Evolutionary conservation across 805 yeast genomes (phyloP).

Genomic region (Yamadazyma sp.): DNA sequence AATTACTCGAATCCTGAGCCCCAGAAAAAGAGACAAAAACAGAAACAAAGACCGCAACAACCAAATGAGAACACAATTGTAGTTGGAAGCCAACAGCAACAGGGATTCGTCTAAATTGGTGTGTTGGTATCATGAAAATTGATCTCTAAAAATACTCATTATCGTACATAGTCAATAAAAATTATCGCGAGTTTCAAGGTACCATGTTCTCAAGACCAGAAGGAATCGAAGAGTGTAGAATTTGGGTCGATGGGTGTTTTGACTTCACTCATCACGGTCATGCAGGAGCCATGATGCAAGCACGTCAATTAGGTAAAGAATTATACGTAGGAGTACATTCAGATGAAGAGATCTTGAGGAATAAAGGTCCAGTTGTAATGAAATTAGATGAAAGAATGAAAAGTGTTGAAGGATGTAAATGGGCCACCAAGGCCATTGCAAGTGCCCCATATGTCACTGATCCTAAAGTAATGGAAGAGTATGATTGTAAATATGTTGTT

Average conservation of each 20-base stretch:
- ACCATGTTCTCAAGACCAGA: constrained; percentile 40
- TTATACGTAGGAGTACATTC: constrained; percentile 87
- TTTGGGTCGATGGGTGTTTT: constrained; percentile 98
- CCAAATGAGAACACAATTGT: constrained; percentile 8
- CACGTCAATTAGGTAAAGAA: constrained; percentile 75
- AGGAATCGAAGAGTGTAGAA: constrained; percentile 46
- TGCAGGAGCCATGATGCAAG: constrained; percentile 95
- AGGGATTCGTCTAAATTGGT: constrained; percentile 15
- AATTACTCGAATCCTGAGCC: constrained; percentile 10
- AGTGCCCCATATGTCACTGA: constrained; percentile 93
- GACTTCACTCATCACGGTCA: constrained; percentile 98
- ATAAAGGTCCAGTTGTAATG: constrained; percentile 97
- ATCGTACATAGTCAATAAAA: neutral
- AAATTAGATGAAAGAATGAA: constrained; percentile 66
- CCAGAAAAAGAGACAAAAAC: neutral
- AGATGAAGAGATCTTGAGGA: constrained; percentile 76
- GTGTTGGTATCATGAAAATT: neutral
- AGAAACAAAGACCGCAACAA: neutral
- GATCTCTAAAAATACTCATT: neutral
- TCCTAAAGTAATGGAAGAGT: constrained; percentile 70
- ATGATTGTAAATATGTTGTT: constrained; percentile 84
- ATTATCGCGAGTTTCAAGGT: neutral
- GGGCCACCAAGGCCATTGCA: constrained; percentile 72
- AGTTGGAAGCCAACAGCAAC: constrained; percentile 16
- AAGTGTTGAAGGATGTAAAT: constrained; percentile 89